These are phyloP conservation scores for Stentor coeruleus DNA, from an alignment of 73 alveolate species.

Conservation along the genomic window DNA sequence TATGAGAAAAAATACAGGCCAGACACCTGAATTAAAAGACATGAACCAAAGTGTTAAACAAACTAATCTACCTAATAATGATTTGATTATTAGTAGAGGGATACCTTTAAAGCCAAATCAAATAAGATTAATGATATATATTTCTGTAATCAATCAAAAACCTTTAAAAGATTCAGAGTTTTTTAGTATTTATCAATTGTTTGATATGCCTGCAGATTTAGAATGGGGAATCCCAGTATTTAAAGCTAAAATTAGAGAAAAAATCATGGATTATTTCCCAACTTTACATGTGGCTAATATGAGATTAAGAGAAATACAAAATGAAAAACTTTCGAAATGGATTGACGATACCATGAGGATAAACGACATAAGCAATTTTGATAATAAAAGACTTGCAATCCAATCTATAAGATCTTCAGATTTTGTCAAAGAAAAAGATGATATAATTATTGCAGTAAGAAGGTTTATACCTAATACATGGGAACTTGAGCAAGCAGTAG, in stretches of 20 bases:
- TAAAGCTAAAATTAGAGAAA: background rate
- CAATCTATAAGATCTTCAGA: background rate
- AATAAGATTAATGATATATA: background rate
- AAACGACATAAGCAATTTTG: background rate
- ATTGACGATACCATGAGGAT: background rate
- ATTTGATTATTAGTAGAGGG: background rate
- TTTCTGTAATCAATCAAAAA: background rate
- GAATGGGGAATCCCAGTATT: background rate
- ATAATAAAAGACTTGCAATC: background rate
- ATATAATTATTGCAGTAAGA: background rate
- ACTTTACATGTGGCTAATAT: background rate
- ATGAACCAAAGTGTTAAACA: background rate
- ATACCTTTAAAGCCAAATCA: conserved; percentile 16
- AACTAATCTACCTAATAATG: background rate
- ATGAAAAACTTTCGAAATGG: background rate
- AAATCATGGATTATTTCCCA: background rate
- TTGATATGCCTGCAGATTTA: background rate
- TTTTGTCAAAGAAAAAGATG: background rate
- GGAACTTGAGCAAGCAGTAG: background rate
- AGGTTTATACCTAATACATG: background rate
- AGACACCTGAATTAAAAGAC: conserved; percentile 3
- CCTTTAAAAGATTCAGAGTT: background rate
- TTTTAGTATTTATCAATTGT: background rate
- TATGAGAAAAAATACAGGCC: background rate
- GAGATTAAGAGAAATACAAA: background rate